These are phyloP conservation scores for Tolypocladium tundrense DNA, from an alignment of 2,329 filamentous ascomycete genomes.

Conservation along the genomic window DNA sequence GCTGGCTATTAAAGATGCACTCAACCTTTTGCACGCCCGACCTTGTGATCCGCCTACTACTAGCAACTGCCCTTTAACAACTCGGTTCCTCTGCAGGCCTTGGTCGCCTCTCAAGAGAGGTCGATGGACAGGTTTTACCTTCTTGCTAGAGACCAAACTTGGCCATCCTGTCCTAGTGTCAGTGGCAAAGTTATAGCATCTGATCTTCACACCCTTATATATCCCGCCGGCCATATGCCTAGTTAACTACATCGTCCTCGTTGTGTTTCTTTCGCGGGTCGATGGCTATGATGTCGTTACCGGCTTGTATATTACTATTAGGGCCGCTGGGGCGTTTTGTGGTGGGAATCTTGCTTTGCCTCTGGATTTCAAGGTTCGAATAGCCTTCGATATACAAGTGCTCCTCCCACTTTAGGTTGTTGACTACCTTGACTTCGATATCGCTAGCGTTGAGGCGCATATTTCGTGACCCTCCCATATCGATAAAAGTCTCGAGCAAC, in stretches of 20 bases:
- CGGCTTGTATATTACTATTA: constrained; percentile 20
- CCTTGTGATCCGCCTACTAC: too few relatives aligned
- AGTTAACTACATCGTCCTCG: constrained; percentile 25
- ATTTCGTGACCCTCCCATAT: constrained; percentile 37
- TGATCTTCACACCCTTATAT: too few relatives aligned
- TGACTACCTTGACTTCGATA: constrained; percentile 38
- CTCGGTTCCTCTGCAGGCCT: too few relatives aligned
- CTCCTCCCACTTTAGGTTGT: constrained; percentile 28
- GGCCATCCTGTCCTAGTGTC: too few relatives aligned
- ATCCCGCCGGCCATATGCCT: constrained; percentile 15
- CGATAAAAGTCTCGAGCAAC: constrained; percentile 33
- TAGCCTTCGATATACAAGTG: constrained; percentile 28
- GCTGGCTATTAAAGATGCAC: too few relatives aligned
- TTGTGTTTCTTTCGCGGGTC: constrained; percentile 21
- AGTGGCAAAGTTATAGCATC: too few relatives aligned
- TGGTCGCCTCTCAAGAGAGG: too few relatives aligned
- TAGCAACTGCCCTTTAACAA: too few relatives aligned
- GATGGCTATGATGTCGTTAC: constrained; percentile 29
- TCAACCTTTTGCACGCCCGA: too few relatives aligned
- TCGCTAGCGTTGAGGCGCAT: constrained; percentile 39
- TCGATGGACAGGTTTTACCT: too few relatives aligned
- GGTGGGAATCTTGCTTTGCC: constrained; percentile 29
- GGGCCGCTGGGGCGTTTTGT: constrained; percentile 15
- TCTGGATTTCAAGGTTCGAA: constrained; percentile 23
- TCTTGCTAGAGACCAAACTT: too few relatives aligned